Base-by-base conservation (phyloP, 2,329 filamentous ascomycete species). In the Penicillium sp. region DNA sequence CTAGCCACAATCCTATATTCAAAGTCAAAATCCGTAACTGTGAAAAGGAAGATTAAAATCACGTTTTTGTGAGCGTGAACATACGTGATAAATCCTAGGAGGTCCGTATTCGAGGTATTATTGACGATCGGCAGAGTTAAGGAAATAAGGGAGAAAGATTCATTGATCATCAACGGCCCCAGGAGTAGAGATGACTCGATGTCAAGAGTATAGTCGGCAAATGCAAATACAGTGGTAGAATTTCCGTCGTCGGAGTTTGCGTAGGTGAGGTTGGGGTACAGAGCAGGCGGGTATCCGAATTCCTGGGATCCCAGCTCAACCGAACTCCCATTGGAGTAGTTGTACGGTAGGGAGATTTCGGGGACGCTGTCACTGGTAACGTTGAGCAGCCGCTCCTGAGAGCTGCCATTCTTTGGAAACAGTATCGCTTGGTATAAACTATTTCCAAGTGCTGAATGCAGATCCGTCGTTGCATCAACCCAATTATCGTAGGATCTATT, bases 211-310 rank as follows among this genome's bases (percentile, higher is more conserved):
- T 71, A 69, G 7, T 79, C 62, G 51, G 74, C 79, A 3, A 68
- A 67, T 3, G 78, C 81, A 11, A 65, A 63, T 3, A 70, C 71
- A 3, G 61, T 54, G 10, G 69, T 68, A 46, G 68, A 70, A 9
- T 72, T 74, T 36, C 45, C 57, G 4, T 51, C 48, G 21, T 51
- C 45, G 11, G 71, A 69, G 1, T 71, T 58, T 11, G 69, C 64
- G 66, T 90, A 91, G 0, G 87, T 90, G 54, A 96, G 81, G 63
- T 92, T 92, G 1, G 92, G 92, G 67, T 91, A 96, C 2, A 96
- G 80, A 2, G 74, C 71, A 0, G 86, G 79, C 10, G 91, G 89
- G 61, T 88, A 95, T 34, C 90, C 91, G n/a, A 80, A 73, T 3
- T 76, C 76, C 1, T 73, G 67, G 59, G 91, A 83, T 45, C 88